These are phyloP conservation scores for Stagonosporopsis chrysanthemi DNA, from an alignment of 2,329 filamentous ascomycete genomes.

Conservation along the genomic window DNA sequence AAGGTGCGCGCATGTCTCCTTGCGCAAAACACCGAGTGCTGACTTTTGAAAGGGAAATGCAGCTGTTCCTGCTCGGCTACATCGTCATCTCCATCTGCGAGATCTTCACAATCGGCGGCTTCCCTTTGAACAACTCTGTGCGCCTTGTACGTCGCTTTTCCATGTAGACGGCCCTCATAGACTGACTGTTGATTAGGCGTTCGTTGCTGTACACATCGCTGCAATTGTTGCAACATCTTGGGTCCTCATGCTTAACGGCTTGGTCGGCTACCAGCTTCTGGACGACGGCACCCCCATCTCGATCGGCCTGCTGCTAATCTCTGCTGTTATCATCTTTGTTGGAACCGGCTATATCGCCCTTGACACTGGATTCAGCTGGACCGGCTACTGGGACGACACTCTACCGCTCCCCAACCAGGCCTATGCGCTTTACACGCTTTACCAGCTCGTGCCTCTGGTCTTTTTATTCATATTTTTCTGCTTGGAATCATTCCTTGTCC, in stretches of 20 bases:
- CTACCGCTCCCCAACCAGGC: constrained; percentile 65
- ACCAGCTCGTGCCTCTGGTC: constrained; percentile 86
- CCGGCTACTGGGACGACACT: constrained; percentile 71
- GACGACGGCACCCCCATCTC: constrained; percentile 93
- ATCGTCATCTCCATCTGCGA: constrained; percentile 91
- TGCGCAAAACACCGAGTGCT: constrained; percentile 15
- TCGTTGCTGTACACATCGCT: constrained; percentile 88
- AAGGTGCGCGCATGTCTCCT: constrained; percentile 59
- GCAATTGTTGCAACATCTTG: constrained; percentile 87
- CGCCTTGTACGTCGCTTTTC: constrained; percentile 68
- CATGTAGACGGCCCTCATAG: neutral
- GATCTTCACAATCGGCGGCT: constrained; percentile 92
- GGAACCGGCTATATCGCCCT: constrained; percentile 96
- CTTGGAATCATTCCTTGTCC: constrained; percentile 82
- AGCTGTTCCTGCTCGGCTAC: constrained; percentile 87
- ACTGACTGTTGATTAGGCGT: constrained; percentile 64
- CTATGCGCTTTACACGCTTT: constrained; percentile 91
- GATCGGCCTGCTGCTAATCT: constrained; percentile 74
- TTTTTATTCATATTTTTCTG: constrained; percentile 89
- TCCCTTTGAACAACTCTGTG: constrained; percentile 75
- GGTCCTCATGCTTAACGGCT: constrained; percentile 89
- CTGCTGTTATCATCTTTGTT: constrained; percentile 76
- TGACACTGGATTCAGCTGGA: constrained; percentile 89
- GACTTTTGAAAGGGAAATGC: constrained; percentile 78
- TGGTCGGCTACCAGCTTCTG: constrained; percentile 91